These are phyloP conservation scores for Amylostereum chailletii DNA, from an alignment of 1,284 basidiomycete genomes.

Conservation along the genomic window DNA sequence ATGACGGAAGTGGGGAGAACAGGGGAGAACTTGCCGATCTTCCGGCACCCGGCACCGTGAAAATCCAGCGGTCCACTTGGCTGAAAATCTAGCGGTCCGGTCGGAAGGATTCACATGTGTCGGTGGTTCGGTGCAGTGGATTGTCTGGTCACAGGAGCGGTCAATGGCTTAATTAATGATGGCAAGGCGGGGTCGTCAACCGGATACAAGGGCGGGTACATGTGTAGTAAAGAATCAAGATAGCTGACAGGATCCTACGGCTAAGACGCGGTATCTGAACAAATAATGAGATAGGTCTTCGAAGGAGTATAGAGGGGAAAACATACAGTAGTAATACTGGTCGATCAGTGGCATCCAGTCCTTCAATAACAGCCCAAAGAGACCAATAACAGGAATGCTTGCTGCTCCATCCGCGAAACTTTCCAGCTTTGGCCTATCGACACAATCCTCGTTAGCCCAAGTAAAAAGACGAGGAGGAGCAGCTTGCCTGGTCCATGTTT, in stretches of 20 bases:
- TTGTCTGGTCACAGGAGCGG: too few relatives aligned
- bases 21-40: too few relatives aligned
- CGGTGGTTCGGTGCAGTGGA: too few relatives aligned
- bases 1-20: too few relatives aligned
- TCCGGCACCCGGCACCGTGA: too few relatives aligned
- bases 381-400: constrained; percentile 62
- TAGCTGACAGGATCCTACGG: constrained; percentile 4
- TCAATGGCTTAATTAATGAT: too few relatives aligned
- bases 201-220: too few relatives aligned
- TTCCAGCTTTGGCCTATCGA: constrained; percentile 65
- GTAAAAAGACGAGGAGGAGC: neutral
- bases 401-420: constrained; percentile 50
- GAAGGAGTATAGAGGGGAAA: neutral
- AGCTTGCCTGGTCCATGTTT: constrained; percentile 69
- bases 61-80: too few relatives aligned
- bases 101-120: too few relatives aligned
- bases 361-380: constrained; percentile 70
- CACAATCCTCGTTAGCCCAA: neutral
- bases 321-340: constrained; percentile 92
- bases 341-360: constrained; percentile 94
- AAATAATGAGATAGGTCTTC: neutral
- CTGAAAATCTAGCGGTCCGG: too few relatives aligned
- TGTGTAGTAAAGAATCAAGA: too few relatives aligned
- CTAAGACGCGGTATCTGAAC: constrained; percentile 46
- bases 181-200: too few relatives aligned